Evolutionary conservation across 768 basidiomycete genomes (phyloP).

Genomic region (Tricholoma flavovirens): DNA sequence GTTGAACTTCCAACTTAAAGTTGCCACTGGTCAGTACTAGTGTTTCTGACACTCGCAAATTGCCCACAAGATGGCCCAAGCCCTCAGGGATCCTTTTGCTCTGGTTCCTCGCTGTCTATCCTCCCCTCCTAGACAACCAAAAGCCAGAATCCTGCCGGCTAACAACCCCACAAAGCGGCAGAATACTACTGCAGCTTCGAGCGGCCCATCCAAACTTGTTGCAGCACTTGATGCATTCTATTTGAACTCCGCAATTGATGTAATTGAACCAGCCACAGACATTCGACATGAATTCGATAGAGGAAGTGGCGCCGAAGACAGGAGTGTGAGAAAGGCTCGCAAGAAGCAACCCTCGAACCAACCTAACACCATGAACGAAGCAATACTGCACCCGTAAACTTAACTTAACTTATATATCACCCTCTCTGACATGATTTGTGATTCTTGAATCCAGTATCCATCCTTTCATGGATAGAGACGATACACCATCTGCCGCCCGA

Average conservation of each 20-base stretch:
- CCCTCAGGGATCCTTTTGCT: constrained; percentile 5
- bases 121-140: constrained; percentile 3
- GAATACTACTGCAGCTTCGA: not conserved
- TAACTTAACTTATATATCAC: not conserved
- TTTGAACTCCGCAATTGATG: not conserved
- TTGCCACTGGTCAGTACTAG: not conserved
- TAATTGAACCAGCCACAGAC: constrained; percentile 6
- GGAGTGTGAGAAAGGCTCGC: not conserved
- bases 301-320: not conserved
- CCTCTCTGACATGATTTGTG: not conserved
- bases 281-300: constrained; percentile 1
- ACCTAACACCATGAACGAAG: not conserved
- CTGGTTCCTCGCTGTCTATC: constrained; percentile 12
- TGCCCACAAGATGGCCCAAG: constrained; percentile 3
- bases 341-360: not conserved
- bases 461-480: not conserved
- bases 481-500: not conserved
- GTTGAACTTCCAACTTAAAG: not conserved
- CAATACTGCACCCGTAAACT: not conserved
- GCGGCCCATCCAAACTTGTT: constrained; percentile 3
- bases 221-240: constrained; percentile 6
- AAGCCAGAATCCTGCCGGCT: not conserved
- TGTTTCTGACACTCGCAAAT: not conserved
- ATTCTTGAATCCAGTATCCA: not conserved
- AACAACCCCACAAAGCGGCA: constrained; percentile 7